Conservation (phyloP, 2,329 filamentous ascomycete genomes). For the Alternaria triticina region DNA sequence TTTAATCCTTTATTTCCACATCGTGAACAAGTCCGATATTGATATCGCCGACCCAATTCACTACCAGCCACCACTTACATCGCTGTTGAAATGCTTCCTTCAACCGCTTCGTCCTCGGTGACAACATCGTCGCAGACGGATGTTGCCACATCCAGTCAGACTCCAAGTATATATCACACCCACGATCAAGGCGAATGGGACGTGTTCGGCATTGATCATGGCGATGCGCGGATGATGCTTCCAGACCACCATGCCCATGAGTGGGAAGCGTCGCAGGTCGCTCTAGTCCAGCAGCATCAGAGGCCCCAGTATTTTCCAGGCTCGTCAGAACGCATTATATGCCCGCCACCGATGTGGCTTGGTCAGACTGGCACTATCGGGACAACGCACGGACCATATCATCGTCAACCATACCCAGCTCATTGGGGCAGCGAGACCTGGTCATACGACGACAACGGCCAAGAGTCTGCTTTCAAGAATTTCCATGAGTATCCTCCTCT, state of each 20-base stretch:
- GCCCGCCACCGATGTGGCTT: no score
- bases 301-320: no score
- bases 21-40: no score
- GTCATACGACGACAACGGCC: not conserved
- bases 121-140: no score
- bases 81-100: not conserved
- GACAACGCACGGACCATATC: not conserved
- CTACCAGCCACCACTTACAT: not conserved
- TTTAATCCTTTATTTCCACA: no score
- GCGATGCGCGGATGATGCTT: not conserved
- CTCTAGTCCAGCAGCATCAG: no score
- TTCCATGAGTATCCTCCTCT: not conserved
- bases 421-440: not conserved
- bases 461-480: not conserved
- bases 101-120: not conserved
- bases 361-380: not conserved
- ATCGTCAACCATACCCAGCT: not conserved
- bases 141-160: no score
- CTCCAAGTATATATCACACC: no score
- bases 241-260: not conserved
- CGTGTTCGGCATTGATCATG: no score
- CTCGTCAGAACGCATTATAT: no score
- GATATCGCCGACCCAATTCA: not conserved
- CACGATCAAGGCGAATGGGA: no score
- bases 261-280: not conserved